These are phyloP conservation scores for Peltaster fructicola DNA, from an alignment of 2,329 filamentous ascomycete species.

Conservation along the genomic window DNA sequence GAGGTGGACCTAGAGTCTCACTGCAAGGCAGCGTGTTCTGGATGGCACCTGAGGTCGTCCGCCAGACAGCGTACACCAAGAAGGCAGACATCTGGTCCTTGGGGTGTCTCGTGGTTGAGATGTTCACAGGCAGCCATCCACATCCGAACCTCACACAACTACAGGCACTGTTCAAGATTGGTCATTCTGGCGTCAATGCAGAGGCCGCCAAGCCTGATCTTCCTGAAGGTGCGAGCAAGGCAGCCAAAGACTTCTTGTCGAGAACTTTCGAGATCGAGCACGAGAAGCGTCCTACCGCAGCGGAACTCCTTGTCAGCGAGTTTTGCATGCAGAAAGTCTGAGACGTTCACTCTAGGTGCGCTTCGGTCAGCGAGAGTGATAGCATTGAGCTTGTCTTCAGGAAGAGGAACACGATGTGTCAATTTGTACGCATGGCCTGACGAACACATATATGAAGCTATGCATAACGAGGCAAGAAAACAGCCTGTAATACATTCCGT, in stretches of 20 bases:
- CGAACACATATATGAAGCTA: no score
- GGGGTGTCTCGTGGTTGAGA: slow-evolving; percentile 91
- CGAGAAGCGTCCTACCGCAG: slow-evolving; percentile 76
- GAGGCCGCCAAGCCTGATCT: slow-evolving; percentile 63
- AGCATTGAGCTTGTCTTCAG: no score
- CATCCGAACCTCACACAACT: slow-evolving; percentile 95
- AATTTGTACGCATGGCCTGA: no score
- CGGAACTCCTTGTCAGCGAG: slow-evolving; percentile 68
- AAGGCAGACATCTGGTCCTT: slow-evolving; percentile 99
- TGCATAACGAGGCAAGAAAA: no score
- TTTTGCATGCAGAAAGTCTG: slow-evolving; percentile 31
- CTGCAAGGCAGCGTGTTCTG: slow-evolving; percentile 96
- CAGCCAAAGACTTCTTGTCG: slow-evolving; percentile 66
- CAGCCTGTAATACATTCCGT: no score
- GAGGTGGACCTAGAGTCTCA: slow-evolving; percentile 49
- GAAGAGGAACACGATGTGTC: no score
- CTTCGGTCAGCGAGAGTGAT: no score
- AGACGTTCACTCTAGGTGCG: no score
- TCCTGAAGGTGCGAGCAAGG: slow-evolving; percentile 68
- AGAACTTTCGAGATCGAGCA: slow-evolving; percentile 94
- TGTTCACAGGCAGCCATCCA: slow-evolving; percentile 94
- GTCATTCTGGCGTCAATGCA: slow-evolving; percentile 45
- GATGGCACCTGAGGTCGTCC: slow-evolving; percentile 98
- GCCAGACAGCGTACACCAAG: slow-evolving; percentile 91
- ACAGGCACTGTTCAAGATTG: slow-evolving; percentile 96